Evolutionary conservation across 2,329 filamentous ascomycete species (phyloP).

Genomic region (Peltaster fructicola): DNA sequence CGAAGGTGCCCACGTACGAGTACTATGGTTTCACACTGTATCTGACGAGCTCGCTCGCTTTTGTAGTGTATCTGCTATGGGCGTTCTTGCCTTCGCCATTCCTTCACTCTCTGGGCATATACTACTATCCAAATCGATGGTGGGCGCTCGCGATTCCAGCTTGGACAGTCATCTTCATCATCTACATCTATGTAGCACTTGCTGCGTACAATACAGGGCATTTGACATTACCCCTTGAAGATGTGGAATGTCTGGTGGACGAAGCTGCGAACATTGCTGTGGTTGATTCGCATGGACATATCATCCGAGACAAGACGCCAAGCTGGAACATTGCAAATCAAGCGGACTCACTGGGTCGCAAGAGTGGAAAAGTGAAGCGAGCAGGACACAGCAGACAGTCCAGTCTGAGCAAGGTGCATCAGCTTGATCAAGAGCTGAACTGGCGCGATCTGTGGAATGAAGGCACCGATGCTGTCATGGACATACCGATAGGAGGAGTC

Average conservation of each 20-base stretch:
- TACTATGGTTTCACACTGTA: slow-evolving; percentile 99
- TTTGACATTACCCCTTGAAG: slow-evolving; percentile 61
- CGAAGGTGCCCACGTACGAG: slow-evolving; percentile 96
- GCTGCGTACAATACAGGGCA: slow-evolving; percentile 81
- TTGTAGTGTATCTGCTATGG: slow-evolving; percentile 60
- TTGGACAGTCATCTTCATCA: slow-evolving; percentile 70
- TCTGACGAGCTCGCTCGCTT: slow-evolving; percentile 67
- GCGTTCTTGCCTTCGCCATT: slow-evolving; percentile 83
- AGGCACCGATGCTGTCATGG: slow-evolving; percentile 93
- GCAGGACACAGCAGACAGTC: slow-evolving; percentile 21
- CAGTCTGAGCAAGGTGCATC: slow-evolving; percentile 14
- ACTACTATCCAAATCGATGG: slow-evolving; percentile 96
- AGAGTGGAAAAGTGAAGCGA: slow-evolving; percentile 19
- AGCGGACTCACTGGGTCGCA: slow-evolving; percentile 8
- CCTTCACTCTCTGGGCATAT: slow-evolving; percentile 79
- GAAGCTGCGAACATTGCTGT: slow-evolving; percentile 73
- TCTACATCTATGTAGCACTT: slow-evolving; percentile 89
- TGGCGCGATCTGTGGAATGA: slow-evolving; percentile 80
- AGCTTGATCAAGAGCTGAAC: slow-evolving; percentile 29
- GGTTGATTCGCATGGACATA: slow-evolving; percentile 52
- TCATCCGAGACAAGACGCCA: slow-evolving; percentile 21
- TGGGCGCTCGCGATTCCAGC: slow-evolving; percentile 87
- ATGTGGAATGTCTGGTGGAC: slow-evolving; percentile 80
- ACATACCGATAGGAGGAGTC: slow-evolving; percentile 84
- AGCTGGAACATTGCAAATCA: slow-evolving; percentile 10